A percentile compares a stretch with the other conserved stretches of the same genome.
These are phyloP conservation scores for Rhododendron molle DNA, from an alignment of 148 eudicot species.

Conservation along the genomic window DNA sequence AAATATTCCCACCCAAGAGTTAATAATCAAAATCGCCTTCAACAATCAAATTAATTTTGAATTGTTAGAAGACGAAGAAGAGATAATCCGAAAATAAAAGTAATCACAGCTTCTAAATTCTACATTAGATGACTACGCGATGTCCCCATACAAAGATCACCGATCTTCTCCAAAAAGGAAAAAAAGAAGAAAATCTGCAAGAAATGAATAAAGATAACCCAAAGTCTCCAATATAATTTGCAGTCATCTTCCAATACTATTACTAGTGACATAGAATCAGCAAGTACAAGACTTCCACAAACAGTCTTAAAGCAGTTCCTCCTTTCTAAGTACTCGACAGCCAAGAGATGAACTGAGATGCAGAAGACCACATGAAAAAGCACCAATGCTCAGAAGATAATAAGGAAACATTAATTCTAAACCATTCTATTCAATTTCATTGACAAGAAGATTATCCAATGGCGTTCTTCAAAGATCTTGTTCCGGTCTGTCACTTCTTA, in stretches of 20 bases:
- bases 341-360: background rate
- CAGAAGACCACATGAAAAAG: slow-evolving; percentile 3
- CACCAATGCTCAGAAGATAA: background rate
- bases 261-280: background rate
- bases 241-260: background rate
- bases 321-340: background rate
- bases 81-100: background rate
- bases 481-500: background rate
- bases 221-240: background rate
- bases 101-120: slow-evolving; percentile 4
- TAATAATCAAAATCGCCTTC: slow-evolving; percentile 28
- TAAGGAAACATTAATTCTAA: background rate
- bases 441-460: background rate
- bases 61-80: slow-evolving; percentile 16
- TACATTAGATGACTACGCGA: background rate
- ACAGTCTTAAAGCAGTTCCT: background rate
- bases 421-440: background rate
- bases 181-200: background rate
- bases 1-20: slow-evolving; percentile 21
- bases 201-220: background rate
- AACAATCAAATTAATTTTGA: slow-evolving; percentile 29
- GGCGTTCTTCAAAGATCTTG: background rate
- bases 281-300: background rate
- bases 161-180: background rate
- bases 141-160: background rate